These are phyloP conservation scores for Neckera pumila DNA, from an alignment of 225 moss, liverwort and hornwort genomes.

Conservation along the genomic window DNA sequence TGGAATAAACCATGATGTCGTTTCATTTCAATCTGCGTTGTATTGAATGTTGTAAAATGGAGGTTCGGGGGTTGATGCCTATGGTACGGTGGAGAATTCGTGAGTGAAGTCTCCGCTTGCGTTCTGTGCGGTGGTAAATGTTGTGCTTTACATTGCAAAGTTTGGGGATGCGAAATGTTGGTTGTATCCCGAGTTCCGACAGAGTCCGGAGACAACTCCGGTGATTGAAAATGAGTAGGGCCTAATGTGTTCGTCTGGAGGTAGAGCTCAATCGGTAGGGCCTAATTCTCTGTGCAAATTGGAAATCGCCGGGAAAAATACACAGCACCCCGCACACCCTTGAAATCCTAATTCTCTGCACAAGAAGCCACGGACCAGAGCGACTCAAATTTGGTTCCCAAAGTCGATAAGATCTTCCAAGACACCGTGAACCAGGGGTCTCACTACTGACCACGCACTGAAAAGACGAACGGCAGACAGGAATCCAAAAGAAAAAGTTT, in stretches of 20 bases:
- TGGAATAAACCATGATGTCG: background rate
- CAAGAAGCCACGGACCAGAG: background rate
- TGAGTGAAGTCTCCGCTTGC: background rate
- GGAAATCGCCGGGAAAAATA: background rate
- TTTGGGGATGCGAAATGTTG: background rate
- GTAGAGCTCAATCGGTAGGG: background rate
- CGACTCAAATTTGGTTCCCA: background rate
- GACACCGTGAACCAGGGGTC: background rate
- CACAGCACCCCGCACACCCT: background rate
- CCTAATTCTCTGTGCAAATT: background rate
- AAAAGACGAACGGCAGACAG: background rate
- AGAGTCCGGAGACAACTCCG: background rate
- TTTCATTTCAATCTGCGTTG: background rate
- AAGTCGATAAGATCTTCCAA: too few species aligned
- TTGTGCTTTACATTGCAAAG: background rate
- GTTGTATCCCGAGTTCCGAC: background rate
- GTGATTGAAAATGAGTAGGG: background rate
- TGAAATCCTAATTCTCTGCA: background rate
- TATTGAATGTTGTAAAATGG: background rate
- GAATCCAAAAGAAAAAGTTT: background rate
- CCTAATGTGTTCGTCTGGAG: background rate
- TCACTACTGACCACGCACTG: too few species aligned
- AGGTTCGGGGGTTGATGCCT: background rate
- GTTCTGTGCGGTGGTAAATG: background rate
- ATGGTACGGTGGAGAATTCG: background rate